Conservation (phyloP, 306 rosid genomes). For the Fragaria vesca region DNA sequence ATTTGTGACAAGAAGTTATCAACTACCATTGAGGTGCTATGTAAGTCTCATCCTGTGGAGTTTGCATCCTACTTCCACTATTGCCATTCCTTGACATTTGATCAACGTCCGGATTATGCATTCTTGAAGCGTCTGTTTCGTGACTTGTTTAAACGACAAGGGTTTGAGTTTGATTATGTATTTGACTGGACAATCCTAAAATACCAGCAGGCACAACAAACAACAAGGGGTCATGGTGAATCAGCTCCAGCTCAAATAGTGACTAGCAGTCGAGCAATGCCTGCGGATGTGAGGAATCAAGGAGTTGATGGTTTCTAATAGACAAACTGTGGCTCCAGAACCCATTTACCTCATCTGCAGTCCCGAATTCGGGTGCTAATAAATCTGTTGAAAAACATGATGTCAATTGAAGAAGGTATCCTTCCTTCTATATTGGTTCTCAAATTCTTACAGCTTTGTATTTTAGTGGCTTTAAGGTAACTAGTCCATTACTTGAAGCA, state of each 20-base stretch:
- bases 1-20: slow-evolving; percentile 77
- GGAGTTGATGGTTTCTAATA: slow-evolving; percentile 4
- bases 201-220: slow-evolving; percentile 43
- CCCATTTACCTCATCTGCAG: slow-evolving; percentile 36
- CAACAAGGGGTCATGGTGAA: slow-evolving; percentile 13
- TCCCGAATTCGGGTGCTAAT: slow-evolving; percentile 37
- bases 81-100: slow-evolving; percentile 70
- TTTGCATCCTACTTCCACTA: slow-evolving; percentile 67
- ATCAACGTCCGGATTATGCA: slow-evolving; percentile 71
- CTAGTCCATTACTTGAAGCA: no score
- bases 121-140: slow-evolving; percentile 56
- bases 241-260: slow-evolving; percentile 4
- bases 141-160: slow-evolving; percentile 19
- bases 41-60: slow-evolving; percentile 64
- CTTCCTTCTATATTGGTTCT: no score
- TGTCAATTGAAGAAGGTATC: no score
- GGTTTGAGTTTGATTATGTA: slow-evolving; percentile 54
- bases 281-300: slow-evolving; percentile 9
- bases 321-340: slow-evolving; percentile 2
- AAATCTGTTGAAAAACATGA: slow-evolving; percentile 35
- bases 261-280: slow-evolving; percentile 12
- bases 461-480: no score
- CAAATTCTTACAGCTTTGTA: no score
- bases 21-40: slow-evolving; percentile 71
- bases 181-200: slow-evolving; percentile 86